These are phyloP conservation scores for Chondrostereum purpureum DNA, from an alignment of 1,284 basidiomycete species.

Conservation along the genomic window DNA sequence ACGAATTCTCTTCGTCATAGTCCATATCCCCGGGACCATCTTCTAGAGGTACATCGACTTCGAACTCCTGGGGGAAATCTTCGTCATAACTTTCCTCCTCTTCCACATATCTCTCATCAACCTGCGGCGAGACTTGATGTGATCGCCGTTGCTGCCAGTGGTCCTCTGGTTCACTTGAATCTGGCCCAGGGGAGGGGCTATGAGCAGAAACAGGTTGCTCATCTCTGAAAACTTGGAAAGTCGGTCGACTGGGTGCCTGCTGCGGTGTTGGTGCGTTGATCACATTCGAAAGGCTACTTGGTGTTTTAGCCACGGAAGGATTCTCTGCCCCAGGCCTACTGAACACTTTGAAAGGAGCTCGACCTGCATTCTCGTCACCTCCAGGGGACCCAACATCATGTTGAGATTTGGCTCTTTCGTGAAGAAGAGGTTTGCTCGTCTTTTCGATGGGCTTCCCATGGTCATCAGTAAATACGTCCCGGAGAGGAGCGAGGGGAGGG, in stretches of 20 bases:
- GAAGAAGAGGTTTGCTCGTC: conserved; percentile 24
- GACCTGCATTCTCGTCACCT: conserved; percentile 33
- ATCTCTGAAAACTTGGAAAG: conserved; percentile 36
- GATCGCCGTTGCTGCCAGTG: conserved; percentile 2
- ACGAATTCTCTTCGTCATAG: conserved; percentile 34
- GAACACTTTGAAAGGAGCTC: conserved; percentile 66
- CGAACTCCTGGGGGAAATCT: conserved; percentile 24
- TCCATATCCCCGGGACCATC: conserved; percentile 20
- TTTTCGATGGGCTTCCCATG: conserved; percentile 32
- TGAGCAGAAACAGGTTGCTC: conserved; percentile 7
- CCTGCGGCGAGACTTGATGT: conserved; percentile 3
- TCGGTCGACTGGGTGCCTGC: conserved; percentile 22
- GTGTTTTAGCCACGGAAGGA: conserved; percentile 36
- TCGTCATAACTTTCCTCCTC: conserved; percentile 21
- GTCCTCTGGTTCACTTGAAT: conserved; percentile 16
- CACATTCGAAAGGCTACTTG: conserved; percentile 11
- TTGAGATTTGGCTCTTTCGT: conserved; percentile 39
- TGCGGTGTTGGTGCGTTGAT: conserved; percentile 6
- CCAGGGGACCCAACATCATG: conserved; percentile 24
- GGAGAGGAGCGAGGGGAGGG: conserved; percentile 30
- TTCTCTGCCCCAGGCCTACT: conserved; percentile 46
- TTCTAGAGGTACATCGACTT: conserved; percentile 21
- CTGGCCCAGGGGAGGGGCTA: conserved; percentile 12
- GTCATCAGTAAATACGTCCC: conserved; percentile 42
- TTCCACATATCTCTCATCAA: conserved; percentile 11